Evolutionary conservation across 352 stramenopile species (phyloP), one percentile per base, ranked within the genome.

Genomic region (Pythium rishiriense): DNA sequence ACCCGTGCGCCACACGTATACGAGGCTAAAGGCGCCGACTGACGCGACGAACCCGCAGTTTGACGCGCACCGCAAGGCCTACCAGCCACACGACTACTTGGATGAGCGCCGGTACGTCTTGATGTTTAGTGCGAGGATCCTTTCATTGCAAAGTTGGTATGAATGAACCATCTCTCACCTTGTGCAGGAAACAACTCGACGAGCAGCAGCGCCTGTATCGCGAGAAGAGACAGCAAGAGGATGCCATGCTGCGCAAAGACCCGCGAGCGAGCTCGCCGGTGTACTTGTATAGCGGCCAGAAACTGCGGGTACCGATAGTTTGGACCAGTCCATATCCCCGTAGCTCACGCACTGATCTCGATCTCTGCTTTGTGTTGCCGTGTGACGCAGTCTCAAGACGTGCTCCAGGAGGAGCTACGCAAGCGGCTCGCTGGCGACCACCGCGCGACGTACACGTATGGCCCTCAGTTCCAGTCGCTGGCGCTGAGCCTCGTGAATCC

Each of bases 211-310:
- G 64, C 2, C 66, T 72, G 33, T 88, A 87, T 35, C 46, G 63
- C 11, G 63, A 78, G 33, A 83, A 80, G 46, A 80, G 74, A 49
- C 55, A 78, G 54, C 54, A 77, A 43, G 50, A 74, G 29, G 61
- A 83, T 33, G 70, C 58, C 8, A 58, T 56, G 21, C 41, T 66
- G 17, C 62, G 61, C 17, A 33, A 10, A 8, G 35, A 54, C 45
- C 28, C 37, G 12, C 33, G 29, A 24, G 21, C 33, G 2, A 33
- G 25, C 12, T 33, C 46, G 8, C 81, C 79, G 17, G 72, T 91
- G 19, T 97, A 91, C 64, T 81, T 94, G 68, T 97, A 97, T 75
- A 94, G 84, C 57, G 81, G 85, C 4, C 90, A 97, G 64, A 93
- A 91, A 52, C 74, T 97, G 11, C 74, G 84, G 53, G 84, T 93